Percentiles rank a stretch among this genome's conserved stretches.
Conservation (phyloP, 306 rosid species). For the Glycine soja region DNA sequence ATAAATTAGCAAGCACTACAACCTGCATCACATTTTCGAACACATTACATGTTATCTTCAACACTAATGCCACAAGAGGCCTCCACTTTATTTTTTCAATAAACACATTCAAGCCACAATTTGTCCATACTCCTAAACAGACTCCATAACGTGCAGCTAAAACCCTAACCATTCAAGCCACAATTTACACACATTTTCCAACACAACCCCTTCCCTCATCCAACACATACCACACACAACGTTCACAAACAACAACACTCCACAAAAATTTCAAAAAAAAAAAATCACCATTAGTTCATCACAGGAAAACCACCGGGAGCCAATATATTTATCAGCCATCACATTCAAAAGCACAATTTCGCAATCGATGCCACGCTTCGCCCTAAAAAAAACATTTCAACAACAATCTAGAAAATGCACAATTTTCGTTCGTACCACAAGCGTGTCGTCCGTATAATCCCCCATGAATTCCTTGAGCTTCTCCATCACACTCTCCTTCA, state of each 20-base stretch:
- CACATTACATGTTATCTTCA: not conserved
- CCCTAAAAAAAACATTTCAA: constrained; percentile 3
- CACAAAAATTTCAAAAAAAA: not conserved
- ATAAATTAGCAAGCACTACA: not conserved
- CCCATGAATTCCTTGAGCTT: constrained; percentile 97
- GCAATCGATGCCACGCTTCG: not conserved
- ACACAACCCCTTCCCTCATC: not conserved
- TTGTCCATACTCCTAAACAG: constrained; percentile 31
- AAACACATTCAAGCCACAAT: too few relatives aligned
- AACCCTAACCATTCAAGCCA: constrained; percentile 17
- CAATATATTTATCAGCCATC: not conserved
- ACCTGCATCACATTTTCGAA: too few relatives aligned
- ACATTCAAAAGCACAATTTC: not conserved
- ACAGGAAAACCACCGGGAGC: not conserved
- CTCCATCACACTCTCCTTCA: constrained; percentile 71
- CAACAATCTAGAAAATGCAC: constrained; percentile 30
- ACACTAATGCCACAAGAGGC: not conserved
- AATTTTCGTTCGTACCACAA: constrained; percentile 68
- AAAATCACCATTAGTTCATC: not conserved
- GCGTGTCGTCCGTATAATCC: constrained; percentile 93
- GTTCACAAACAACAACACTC: constrained; percentile 26
- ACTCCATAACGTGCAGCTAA: not conserved
- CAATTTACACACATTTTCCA: not conserved
- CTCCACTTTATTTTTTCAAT: constrained; percentile 16
- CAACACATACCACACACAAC: constrained; percentile 17